These are phyloP conservation scores for Rhizophagus sp. DNA, from an alignment of 192 early-diverging fungal genomes.

Conservation along the genomic window DNA sequence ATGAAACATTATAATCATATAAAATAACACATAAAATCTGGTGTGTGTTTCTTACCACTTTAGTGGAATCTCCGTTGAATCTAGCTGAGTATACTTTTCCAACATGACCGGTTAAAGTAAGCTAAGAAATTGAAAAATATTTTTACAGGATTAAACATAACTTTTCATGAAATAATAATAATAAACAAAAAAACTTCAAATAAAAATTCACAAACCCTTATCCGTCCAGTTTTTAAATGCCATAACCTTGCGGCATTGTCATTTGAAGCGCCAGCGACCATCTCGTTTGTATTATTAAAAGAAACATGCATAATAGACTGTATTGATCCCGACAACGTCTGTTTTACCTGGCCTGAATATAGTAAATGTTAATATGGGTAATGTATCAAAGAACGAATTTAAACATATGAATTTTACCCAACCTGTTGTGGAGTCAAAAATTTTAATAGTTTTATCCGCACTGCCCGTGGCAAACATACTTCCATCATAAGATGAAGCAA, in stretches of 20 bases:
- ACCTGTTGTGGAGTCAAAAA: constrained; percentile 79
- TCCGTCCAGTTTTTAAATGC: constrained; percentile 74
- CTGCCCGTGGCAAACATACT: constrained; percentile 77
- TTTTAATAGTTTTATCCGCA: constrained; percentile 76
- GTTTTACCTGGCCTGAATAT: constrained; percentile 7
- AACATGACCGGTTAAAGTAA: constrained; percentile 93
- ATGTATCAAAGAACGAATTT: not conserved
- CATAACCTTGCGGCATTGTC: constrained; percentile 90
- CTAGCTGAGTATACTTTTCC: constrained; percentile 89
- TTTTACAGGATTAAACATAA: too few species aligned
- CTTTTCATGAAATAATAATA: too few species aligned
- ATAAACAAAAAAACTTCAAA: too few species aligned
- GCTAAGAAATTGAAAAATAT: constrained; percentile 44
- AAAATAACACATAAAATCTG: not conserved
- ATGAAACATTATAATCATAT: not conserved
- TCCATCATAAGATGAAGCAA: constrained; percentile 70
- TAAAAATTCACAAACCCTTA: constrained; percentile 51
- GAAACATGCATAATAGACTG: constrained; percentile 83
- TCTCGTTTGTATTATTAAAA: constrained; percentile 70
- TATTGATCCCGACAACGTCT: constrained; percentile 76
- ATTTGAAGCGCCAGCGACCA: constrained; percentile 80
- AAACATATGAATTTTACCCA: constrained; percentile 8
- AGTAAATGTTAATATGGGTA: not conserved
- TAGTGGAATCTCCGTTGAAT: constrained; percentile 76
- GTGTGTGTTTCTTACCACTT: constrained; percentile 58